Evolutionary conservation across 805 yeast species (phyloP).

Genomic region (Candida orba): DNA sequence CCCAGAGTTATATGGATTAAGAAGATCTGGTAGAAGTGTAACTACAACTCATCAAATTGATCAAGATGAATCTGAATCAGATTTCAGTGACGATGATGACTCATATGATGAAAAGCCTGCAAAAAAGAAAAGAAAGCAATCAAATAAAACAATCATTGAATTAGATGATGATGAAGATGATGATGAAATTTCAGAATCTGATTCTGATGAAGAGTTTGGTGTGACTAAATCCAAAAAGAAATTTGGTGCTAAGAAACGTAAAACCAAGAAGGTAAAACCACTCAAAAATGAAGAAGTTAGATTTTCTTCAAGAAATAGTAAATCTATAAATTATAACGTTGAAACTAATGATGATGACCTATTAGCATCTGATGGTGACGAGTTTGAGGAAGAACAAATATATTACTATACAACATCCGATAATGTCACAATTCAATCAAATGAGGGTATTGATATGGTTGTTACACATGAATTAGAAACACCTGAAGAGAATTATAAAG

Average conservation of each 20-base stretch:
- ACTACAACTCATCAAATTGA: slow-evolving; percentile 14
- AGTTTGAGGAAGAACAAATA: slow-evolving; percentile 22
- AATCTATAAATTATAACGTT: slow-evolving; percentile 67
- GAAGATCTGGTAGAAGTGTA: slow-evolving; percentile 49
- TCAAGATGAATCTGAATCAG: slow-evolving; percentile 13
- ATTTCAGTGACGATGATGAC: slow-evolving; percentile 13
- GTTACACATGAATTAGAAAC: slow-evolving; percentile 46
- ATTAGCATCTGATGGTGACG: slow-evolving; percentile 28
- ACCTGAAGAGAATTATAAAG: slow-evolving; percentile 21
- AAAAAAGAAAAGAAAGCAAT: slow-evolving; percentile 21
- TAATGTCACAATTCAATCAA: slow-evolving; percentile 21
- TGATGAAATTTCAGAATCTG: slow-evolving; percentile 14
- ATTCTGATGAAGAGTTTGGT: slow-evolving; percentile 30
- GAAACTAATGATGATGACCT: slow-evolving; percentile 46
- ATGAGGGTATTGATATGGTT: slow-evolving; percentile 38
- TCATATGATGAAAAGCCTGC: slow-evolving; percentile 12
- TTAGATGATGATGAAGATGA: slow-evolving; percentile 19
- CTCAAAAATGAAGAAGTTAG: slow-evolving; percentile 48
- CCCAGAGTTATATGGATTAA: slow-evolving; percentile 78
- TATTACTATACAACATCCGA: slow-evolving; percentile 19
- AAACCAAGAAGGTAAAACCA: slow-evolving; percentile 11
- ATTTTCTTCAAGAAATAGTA: slow-evolving; percentile 63
- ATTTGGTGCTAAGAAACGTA: slow-evolving; percentile 17
- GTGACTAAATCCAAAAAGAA: slow-evolving; percentile 23
- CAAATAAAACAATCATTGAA: slow-evolving; percentile 6